A percentile compares a stretch with the other conserved stretches of the same genome.
phyloP scores from a whole-genome alignment of 164 flowering plant genomes.

The Vitis cinerea region DNA sequence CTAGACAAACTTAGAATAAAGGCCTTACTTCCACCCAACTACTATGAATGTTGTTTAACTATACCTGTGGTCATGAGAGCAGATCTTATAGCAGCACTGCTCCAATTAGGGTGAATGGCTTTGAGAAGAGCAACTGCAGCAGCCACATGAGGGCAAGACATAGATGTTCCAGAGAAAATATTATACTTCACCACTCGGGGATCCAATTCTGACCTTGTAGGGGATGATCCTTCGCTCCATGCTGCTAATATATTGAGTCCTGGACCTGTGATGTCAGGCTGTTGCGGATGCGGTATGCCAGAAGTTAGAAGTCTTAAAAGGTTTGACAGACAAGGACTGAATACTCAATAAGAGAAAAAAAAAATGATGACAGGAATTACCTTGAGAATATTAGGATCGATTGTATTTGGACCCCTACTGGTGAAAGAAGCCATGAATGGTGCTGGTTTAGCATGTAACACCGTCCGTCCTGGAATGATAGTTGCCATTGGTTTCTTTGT shows the following conservation, averaged over 20 bases:
- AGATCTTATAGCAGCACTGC: constrained; percentile 85
- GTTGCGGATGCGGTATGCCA: constrained; percentile 2
- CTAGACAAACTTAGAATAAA: no score
- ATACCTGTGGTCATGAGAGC: constrained; percentile 89
- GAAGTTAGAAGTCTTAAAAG: no score
- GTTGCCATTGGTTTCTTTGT: constrained; percentile 47
- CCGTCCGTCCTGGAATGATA: constrained; percentile 44
- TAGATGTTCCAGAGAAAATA: constrained; percentile 80
- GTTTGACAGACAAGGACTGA: no score
- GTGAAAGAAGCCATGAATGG: constrained; percentile 86
- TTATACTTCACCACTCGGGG: constrained; percentile 52
- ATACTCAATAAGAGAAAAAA: background rate
- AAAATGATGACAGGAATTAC: constrained; percentile 25
- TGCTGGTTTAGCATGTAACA: constrained; percentile 50
- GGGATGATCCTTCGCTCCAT: constrained; percentile 67
- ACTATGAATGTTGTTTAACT: no score
- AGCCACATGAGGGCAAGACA: constrained; percentile 90
- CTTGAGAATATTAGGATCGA: constrained; percentile 85
- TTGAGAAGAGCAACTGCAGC: constrained; percentile 70
- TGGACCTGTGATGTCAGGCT: constrained; percentile 95
- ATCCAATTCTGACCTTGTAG: constrained; percentile 53
- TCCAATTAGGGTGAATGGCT: constrained; percentile 85
- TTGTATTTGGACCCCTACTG: constrained; percentile 68
- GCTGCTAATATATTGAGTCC: constrained; percentile 93
- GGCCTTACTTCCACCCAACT: no score